phyloP scores from a whole-genome alignment of 2,329 filamentous ascomycete species.

The Colletotrichum eremochloae region DNA sequence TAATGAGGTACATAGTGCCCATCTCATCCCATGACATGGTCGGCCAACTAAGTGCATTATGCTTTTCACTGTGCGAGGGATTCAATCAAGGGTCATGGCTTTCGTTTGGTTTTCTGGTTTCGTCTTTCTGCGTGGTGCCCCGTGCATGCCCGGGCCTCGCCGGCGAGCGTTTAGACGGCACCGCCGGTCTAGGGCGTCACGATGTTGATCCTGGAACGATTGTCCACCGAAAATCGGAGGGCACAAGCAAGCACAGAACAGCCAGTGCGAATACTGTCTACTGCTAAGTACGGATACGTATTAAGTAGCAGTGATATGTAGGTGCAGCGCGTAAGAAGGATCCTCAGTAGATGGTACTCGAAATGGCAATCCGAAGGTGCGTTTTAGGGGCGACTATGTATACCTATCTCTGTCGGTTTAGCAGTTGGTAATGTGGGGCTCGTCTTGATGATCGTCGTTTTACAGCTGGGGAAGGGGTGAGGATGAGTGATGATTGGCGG shows the following conservation, averaged over 20 bases:
- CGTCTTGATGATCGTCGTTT: slow-evolving; percentile 28
- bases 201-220: slow-evolving; percentile 17
- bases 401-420: slow-evolving; percentile 7
- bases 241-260: neutral
- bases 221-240: slow-evolving; percentile 25
- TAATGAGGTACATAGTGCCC: neutral
- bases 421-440: slow-evolving; percentile 17
- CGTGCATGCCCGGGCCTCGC: slow-evolving; percentile 7
- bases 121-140: slow-evolving; percentile 15
- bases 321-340: neutral
- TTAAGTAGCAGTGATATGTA: neutral
- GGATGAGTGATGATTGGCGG: slow-evolving; percentile 2
- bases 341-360: neutral
- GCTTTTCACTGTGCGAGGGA: slow-evolving; percentile 32
- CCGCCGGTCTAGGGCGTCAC: slow-evolving; percentile 13
- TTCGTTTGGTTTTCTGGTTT: slow-evolving; percentile 30
- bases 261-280: neutral
- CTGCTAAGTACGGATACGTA: neutral
- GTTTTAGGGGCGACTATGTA: slow-evolving; percentile 15
- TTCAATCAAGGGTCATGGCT: slow-evolving; percentile 25
- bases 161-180: slow-evolving; percentile 7
- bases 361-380: slow-evolving; percentile 16
- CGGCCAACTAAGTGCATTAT: slow-evolving; percentile 15
- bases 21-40: slow-evolving; percentile 4
- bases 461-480: slow-evolving; percentile 19